These are phyloP conservation scores for Salicornia ramosissima DNA, from an alignment of 148 eudicot species.

Conservation along the genomic window DNA sequence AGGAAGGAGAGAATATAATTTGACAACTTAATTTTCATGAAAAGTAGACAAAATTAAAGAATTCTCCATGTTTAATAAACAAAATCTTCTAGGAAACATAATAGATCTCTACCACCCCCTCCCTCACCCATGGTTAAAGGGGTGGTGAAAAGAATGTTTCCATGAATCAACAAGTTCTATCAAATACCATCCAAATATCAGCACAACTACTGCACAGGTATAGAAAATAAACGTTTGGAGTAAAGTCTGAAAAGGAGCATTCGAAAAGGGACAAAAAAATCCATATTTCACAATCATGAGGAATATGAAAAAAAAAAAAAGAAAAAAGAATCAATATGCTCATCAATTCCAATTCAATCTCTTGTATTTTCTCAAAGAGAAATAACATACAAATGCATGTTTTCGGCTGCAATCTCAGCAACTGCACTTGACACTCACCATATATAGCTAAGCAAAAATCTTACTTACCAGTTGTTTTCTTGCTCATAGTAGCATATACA, in stretches of 20 bases:
- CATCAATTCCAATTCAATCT: too few relatives aligned
- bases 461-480: conserved; percentile 89
- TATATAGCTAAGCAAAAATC: neutral
- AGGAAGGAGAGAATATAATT: neutral
- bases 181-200: neutral
- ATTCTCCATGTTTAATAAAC: conserved; percentile 2
- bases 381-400: too few relatives aligned
- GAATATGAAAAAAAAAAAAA: too few relatives aligned
- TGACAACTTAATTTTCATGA: neutral
- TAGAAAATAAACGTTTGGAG: neutral
- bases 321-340: too few relatives aligned
- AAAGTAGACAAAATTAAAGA: neutral
- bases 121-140: neutral
- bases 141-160: neutral
- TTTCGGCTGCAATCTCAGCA: neutral
- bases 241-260: neutral
- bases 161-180: neutral
- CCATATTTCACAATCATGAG: neutral
- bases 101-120: neutral
- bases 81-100: neutral
- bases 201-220: too few relatives aligned
- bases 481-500: conserved; percentile 99
- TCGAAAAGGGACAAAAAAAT: too few relatives aligned
- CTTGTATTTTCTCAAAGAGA: too few relatives aligned
- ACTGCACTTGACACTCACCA: neutral